Conservation (phyloP, 2,329 filamentous ascomycete species). For the Lachnum nothofagi region DNA sequence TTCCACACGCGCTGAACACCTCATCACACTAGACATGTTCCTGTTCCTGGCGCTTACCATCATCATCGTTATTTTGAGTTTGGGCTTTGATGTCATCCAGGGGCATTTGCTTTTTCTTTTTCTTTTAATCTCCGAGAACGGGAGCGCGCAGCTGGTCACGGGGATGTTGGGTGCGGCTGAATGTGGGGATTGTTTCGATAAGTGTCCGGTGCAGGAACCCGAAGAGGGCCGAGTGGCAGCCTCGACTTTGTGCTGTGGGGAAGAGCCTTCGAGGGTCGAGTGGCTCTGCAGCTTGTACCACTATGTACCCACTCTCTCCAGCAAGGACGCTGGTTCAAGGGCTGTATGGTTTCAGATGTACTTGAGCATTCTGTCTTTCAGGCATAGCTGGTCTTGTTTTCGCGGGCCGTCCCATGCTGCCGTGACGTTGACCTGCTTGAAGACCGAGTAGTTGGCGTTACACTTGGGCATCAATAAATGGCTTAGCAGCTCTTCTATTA, state of each 20-base stretch:
- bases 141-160: not conserved
- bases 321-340: no score
- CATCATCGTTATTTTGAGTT: not conserved
- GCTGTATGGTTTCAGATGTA: no score
- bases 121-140: constrained; percentile 11
- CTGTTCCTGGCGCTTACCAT: constrained; percentile 25
- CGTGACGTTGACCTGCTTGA: not conserved
- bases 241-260: no score
- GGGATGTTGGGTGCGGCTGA: not conserved
- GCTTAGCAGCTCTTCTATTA: no score
- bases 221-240: no score
- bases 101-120: not conserved
- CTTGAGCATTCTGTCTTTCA: no score
- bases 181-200: not conserved
- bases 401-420: no score
- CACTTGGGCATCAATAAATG: not conserved
- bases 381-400: no score
- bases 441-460: not conserved
- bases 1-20: constrained; percentile 21
- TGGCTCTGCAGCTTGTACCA: no score
- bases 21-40: constrained; percentile 16
- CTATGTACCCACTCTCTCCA: no score
- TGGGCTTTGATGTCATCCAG: constrained; percentile 9
- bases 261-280: no score
- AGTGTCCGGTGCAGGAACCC: not conserved